Percentiles rank a stretch among this genome's conserved stretches.
These are phyloP conservation scores for Astrothelium subdiscretum DNA, from an alignment of 495 filamentous ascomycete genomes.

Conservation along the genomic window DNA sequence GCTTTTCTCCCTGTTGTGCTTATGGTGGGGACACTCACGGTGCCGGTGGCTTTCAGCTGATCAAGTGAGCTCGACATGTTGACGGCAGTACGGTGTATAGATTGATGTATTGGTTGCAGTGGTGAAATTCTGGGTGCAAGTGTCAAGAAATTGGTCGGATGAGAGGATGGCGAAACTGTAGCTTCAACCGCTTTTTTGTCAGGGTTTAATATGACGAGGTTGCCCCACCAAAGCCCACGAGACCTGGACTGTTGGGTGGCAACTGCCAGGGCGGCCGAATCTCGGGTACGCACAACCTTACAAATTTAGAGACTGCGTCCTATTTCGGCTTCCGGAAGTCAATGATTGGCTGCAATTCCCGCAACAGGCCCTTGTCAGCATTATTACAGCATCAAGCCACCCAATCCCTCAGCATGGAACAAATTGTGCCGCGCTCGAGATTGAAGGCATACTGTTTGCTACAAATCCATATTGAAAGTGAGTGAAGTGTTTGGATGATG, in stretches of 20 bases:
- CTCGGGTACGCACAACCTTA: too few species aligned
- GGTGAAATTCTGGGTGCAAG: not conserved
- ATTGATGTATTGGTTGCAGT: not conserved
- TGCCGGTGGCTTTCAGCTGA: conserved; percentile 92
- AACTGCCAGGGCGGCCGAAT: too few species aligned
- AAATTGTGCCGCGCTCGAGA: not conserved
- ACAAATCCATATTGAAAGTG: too few species aligned
- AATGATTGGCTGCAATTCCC: not conserved
- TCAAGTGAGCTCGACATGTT: conserved; percentile 79
- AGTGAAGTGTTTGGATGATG: too few species aligned
- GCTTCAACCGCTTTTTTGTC: not conserved
- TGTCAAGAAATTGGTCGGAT: not conserved
- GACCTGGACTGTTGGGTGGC: not conserved
- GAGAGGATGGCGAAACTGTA: not conserved
- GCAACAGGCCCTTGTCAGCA: not conserved
- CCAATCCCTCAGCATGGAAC: not conserved
- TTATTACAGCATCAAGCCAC: not conserved
- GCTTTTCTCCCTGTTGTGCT: not conserved
- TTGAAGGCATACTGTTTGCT: not conserved
- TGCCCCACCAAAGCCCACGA: not conserved
- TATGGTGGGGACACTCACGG: conserved; percentile 50
- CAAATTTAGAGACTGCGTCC: too few species aligned
- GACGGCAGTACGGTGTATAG: not conserved
- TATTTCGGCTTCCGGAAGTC: too few species aligned
- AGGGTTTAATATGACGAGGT: not conserved